Base-by-base conservation (phyloP, 257 asterid genomes). In the Solanum sitiens region DNA sequence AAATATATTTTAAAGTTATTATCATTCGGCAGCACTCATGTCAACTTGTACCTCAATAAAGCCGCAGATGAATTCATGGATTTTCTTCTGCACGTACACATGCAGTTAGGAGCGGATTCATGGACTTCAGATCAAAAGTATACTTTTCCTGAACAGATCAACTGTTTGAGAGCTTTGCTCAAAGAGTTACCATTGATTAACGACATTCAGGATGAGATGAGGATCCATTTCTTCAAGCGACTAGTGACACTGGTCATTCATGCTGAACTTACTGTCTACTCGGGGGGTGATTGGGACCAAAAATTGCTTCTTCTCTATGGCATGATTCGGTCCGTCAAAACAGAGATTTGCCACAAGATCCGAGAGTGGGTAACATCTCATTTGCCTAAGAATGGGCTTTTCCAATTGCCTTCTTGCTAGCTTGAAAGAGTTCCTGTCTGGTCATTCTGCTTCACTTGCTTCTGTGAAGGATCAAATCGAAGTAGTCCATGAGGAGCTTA, bases 201-300 rank as follows among this genome's bases (percentile, higher is more conserved):
- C 4, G 4, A 77, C 61, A 77, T 77, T 77, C 63, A 44, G 63
- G 84, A 77, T 25, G 61, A 44, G 14, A 77, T 77, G 84, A 77
- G 2, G 0, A 14, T 77, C 2, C 9, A n/a, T 77, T 77, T 77
- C 39, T 44, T 44, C 63, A 77, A 15, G 30, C 8, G 39, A 13
- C 14, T 77, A 12, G 13, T 1, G 84, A 44, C 0, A 11, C 35
- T 42, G 13, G 84, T 44, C 84, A 77, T 77, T 77, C 14, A 44
- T n/a, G 84, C 39, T 77, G 84, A 23, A 44, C 37, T 77, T 8
- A 1, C 30, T 44, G 84, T 77, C 59, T 44, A 15, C n/a, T 77
- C 39, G 53, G 0, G 0, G 0, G 56, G n/a, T 14, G 0, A 44
- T 13, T 7, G n/a, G 39, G 7, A 25, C 10, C 2, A 25, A 40